Base-by-base conservation (phyloP, 306 rosid genomes). In the Ormosia semicastrata region DNA sequence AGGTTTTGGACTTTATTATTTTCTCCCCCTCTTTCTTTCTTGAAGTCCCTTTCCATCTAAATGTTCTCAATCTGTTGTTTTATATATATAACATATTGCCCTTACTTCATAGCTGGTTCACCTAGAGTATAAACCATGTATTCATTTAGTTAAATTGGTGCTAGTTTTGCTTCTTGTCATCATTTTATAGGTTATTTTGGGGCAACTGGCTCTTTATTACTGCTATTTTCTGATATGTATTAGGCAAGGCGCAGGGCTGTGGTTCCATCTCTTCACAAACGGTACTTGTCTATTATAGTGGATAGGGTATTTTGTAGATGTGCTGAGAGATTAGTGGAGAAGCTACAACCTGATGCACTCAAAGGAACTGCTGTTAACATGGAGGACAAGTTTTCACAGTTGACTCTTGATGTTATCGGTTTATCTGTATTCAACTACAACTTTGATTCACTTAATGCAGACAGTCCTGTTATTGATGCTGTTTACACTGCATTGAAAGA, bases 241-340 rank as follows among this genome's bases (percentile, higher is more conserved):
- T 77, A 95, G 99, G 98, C 90, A 37, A 89, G 99, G 81, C 97
- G 97, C 83, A 88, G 99, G 89, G 99, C 97, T 66, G 94, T 95
- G 87, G 98, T 93, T 87, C 94, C 99, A 39, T 95, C 99, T 50
- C 99, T 95, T 82, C 98, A 93, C 77, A 95, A 87, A 85, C 91
- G 93, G 72, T 95, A 93, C 93, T 87, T 93, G 87, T 90, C 99
- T 1, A 81, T 92, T 82, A 90, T 95, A 62, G 96, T 95, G 59
- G 97, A 93, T 83, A 90, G 91, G 66, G 99, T 95, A 18, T 92
- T 95, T 66, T 89, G 94, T 87, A 89, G 81, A 87, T 93, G 97
- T 86, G 94, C 98, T 6, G 91, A 86, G 87, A 92, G 98, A 82
- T 83, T 95, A 87, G 97, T 95, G 85, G 94, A 93, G 90, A 95